A percentile compares a stretch with the other conserved stretches of the same genome.
These are phyloP conservation scores for Wallemia ichthyophaga DNA, from an alignment of 1,284 basidiomycete genomes.

Conservation along the genomic window DNA sequence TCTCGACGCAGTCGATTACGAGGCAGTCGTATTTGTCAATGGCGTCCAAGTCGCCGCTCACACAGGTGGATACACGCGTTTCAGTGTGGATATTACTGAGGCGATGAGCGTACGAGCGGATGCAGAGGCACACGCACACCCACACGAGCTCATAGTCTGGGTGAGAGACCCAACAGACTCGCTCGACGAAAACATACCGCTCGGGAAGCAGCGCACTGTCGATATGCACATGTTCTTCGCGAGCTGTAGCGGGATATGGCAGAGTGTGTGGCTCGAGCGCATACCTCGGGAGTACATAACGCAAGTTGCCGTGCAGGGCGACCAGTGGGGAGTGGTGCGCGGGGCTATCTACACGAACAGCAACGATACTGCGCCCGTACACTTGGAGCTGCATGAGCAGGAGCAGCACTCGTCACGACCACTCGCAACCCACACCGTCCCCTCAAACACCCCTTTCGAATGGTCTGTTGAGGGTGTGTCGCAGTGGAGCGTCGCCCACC, in stretches of 20 bases:
- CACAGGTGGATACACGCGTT: slow-evolving; percentile 5
- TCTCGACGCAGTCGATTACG: neutral
- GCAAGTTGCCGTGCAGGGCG: neutral
- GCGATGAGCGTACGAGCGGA: no score
- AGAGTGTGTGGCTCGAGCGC: slow-evolving; percentile 3
- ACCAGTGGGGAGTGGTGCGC: neutral
- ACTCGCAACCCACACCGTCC: no score
- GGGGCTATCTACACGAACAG: neutral
- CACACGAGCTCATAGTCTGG: slow-evolving; percentile 5
- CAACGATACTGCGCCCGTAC: no score
- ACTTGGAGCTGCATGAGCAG: no score
- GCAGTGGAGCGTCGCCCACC: slow-evolving; percentile 3
- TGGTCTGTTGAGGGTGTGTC: neutral
- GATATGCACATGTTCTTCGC: slow-evolving; percentile 1
- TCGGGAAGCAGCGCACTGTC: neutral
- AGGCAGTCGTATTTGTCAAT: slow-evolving; percentile 4
- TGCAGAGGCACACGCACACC: no score
- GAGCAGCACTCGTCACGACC: no score
- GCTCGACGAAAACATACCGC: neutral
- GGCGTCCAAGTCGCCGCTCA: slow-evolving; percentile 3
- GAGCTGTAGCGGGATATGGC: slow-evolving; percentile 4
- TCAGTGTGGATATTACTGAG: slow-evolving; percentile 2
- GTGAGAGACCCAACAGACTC: slow-evolving; percentile 5
- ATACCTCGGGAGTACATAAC: neutral
- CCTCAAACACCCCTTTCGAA: slow-evolving; percentile 1